Conservation (phyloP, 805 yeast species). For the Spencermartinsiella europaea region DNA sequence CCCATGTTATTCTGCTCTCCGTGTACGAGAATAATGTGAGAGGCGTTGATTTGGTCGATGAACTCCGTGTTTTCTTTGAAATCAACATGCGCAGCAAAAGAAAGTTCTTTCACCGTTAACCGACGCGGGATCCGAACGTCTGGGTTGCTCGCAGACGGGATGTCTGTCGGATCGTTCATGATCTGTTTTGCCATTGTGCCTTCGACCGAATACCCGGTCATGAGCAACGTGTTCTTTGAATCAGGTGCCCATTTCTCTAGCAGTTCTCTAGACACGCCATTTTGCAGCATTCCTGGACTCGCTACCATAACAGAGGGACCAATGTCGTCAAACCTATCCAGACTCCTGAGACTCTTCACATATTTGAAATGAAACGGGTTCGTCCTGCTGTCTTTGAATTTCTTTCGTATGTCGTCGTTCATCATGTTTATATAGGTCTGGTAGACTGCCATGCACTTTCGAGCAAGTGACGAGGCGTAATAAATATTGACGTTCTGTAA, state of each 20-base stretch:
- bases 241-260: constrained; percentile 98
- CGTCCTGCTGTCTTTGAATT: constrained; percentile 67
- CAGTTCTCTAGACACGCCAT: constrained; percentile 86
- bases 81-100: constrained; percentile 99
- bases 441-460: constrained; percentile 95
- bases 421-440: constrained; percentile 96
- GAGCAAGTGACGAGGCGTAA: constrained; percentile 89
- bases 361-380: constrained; percentile 90
- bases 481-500: constrained; percentile 77
- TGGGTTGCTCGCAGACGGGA: constrained; percentile 76
- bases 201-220: constrained; percentile 97
- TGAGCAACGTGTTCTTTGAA: constrained; percentile 74
- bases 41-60: constrained; percentile 82
- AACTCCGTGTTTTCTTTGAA: constrained; percentile 89
- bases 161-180: constrained; percentile 83
- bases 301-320: constrained; percentile 97
- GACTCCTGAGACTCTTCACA: constrained; percentile 69
- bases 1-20: constrained; percentile 99
- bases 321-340: constrained; percentile 84
- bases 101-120: constrained; percentile 81
- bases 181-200: constrained; percentile 95
- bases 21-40: constrained; percentile 84
- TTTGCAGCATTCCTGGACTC: constrained; percentile 97
- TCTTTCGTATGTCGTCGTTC: constrained; percentile 83
- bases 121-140: constrained; percentile 84